Percentiles rank a stretch among this genome's conserved stretches.
These are phyloP conservation scores for Akanthomyces muscarius DNA, from an alignment of 2,329 filamentous ascomycete species.

Conservation along the genomic window DNA sequence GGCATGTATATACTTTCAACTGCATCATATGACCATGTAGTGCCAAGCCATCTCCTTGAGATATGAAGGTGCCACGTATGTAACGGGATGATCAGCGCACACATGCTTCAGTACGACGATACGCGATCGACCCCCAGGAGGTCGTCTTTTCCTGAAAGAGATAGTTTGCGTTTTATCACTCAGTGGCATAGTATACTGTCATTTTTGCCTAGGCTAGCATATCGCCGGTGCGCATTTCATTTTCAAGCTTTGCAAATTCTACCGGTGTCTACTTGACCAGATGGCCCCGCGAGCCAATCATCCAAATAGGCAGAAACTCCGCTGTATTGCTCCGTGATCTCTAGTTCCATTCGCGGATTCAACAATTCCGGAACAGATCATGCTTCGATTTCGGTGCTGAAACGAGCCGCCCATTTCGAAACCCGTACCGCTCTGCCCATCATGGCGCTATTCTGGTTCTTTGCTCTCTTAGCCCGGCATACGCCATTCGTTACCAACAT, in stretches of 20 bases:
- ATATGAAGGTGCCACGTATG: background rate
- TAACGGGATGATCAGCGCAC: background rate
- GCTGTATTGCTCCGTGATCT: background rate
- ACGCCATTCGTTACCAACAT: background rate
- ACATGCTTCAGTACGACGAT: background rate
- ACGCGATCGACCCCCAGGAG: background rate
- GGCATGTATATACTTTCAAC: background rate
- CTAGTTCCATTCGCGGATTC: too few relatives aligned
- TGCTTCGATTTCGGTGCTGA: too few relatives aligned
- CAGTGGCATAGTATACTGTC: background rate
- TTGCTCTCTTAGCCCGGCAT: background rate
- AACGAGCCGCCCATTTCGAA: background rate
- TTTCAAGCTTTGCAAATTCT: too few relatives aligned
- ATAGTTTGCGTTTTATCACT: background rate
- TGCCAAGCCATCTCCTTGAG: background rate
- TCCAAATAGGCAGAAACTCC: background rate
- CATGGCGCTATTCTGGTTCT: background rate
- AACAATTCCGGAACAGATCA: too few relatives aligned
- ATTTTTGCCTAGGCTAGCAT: background rate
- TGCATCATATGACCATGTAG: background rate
- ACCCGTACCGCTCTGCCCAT: background rate
- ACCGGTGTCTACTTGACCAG: background rate
- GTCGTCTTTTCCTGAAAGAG: background rate
- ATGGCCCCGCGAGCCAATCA: background rate
- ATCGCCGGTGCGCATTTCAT: too few relatives aligned